Conservation (phyloP, 495 filamentous ascomycete species). For the Talaromyces stipitatus region DNA sequence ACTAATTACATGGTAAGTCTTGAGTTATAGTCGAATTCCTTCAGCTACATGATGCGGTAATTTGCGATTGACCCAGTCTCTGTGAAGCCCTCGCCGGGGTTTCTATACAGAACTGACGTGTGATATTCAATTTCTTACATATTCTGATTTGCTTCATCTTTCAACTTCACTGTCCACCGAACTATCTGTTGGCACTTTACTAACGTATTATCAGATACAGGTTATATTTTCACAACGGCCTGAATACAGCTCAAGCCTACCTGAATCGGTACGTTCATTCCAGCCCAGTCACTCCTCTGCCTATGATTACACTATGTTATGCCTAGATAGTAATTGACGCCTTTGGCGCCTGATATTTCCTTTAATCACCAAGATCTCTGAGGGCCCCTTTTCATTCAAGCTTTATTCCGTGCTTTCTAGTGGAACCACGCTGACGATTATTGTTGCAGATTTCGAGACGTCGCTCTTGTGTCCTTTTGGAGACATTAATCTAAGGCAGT, state of each 20-base stretch:
- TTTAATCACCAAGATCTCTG: constrained; percentile 82
- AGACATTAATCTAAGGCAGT: not conserved
- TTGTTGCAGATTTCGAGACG: not conserved
- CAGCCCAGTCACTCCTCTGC: constrained; percentile 21
- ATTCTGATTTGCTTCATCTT: constrained; percentile 60
- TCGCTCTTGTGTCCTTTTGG: no score
- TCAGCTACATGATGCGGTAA: constrained; percentile 77
- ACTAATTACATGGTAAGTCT: not conserved
- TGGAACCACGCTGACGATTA: not conserved
- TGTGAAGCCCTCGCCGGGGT: constrained; percentile 83
- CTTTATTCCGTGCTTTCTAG: not conserved
- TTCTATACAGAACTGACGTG: constrained; percentile 60
- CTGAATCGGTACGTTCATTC: not conserved
- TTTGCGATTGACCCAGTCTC: constrained; percentile 89
- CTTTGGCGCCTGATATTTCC: constrained; percentile 56
- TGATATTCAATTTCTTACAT: constrained; percentile 97
- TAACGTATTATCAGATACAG: constrained; percentile 2
- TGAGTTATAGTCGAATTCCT: not conserved
- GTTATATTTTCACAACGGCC: not conserved
- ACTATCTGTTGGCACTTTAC: not conserved
- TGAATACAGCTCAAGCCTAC: not conserved
- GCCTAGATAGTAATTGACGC: constrained; percentile 86
- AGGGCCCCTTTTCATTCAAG: constrained; percentile 33
- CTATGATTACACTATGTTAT: constrained; percentile 64
- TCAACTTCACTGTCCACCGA: not conserved